Evolutionary conservation across 2,329 filamentous ascomycete species (phyloP).

Genomic region (Cladosporium sp.): DNA sequence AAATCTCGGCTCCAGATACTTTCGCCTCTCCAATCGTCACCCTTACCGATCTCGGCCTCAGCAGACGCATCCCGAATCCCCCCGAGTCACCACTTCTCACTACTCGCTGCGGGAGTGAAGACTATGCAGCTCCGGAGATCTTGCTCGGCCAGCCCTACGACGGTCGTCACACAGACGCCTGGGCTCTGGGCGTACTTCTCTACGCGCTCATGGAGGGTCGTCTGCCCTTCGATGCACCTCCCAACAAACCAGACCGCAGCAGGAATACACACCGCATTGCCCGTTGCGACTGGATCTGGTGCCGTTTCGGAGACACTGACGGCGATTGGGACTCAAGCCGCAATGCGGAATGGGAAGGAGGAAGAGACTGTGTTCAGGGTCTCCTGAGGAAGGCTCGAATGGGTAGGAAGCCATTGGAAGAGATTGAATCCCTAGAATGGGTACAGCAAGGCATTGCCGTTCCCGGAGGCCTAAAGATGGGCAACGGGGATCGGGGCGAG

Average conservation of each 20-base stretch:
- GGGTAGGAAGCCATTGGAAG: slow-evolving; percentile 66
- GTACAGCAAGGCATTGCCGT: slow-evolving; percentile 69
- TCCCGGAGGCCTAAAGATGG: slow-evolving; percentile 52
- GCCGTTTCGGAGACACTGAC: slow-evolving; percentile 75
- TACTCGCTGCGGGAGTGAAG: slow-evolving; percentile 90
- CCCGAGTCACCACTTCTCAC: slow-evolving; percentile 81
- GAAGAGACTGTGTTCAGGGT: slow-evolving; percentile 76
- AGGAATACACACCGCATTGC: slow-evolving; percentile 88
- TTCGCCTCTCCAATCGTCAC: slow-evolving; percentile 83
- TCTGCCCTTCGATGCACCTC: slow-evolving; percentile 85
- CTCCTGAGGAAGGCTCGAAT: slow-evolving; percentile 77
- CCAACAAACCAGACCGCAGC: slow-evolving; percentile 69
- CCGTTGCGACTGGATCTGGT: slow-evolving; percentile 92
- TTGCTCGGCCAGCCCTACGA: slow-evolving; percentile 94
- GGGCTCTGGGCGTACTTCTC: slow-evolving; percentile 88
- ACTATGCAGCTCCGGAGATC: slow-evolving; percentile 95
- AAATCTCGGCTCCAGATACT: slow-evolving; percentile 61
- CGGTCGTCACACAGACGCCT: slow-evolving; percentile 85
- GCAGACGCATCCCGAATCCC: slow-evolving; percentile 68
- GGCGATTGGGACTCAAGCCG: slow-evolving; percentile 77
- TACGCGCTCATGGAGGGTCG: slow-evolving; percentile 93
- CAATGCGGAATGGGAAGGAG: slow-evolving; percentile 64
- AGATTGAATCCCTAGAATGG: slow-evolving; percentile 71
- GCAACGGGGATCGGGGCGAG: slow-evolving; percentile 34
- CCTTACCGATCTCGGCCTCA: slow-evolving; percentile 86